phyloP scores from a whole-genome alignment of 2,329 filamentous ascomycete genomes.

The Ophiocordyceps camponoti-floridani region DNA sequence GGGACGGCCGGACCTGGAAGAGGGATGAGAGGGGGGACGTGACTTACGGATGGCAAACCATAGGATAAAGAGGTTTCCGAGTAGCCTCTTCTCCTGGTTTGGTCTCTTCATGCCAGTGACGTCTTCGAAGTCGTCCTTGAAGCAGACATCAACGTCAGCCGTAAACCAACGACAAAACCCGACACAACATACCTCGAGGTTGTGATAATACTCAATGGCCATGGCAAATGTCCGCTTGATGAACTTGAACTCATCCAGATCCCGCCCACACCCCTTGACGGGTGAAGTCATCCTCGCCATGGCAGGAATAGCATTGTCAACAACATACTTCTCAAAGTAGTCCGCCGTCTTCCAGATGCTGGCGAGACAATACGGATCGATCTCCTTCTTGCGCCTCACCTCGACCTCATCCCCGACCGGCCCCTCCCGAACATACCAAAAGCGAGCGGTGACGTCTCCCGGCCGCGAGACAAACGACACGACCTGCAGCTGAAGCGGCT shows the following conservation, averaged over 20 bases:
- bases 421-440: constrained; percentile 15
- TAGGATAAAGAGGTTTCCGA: constrained; percentile 22
- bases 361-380: constrained; percentile 22
- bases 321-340: constrained; percentile 18
- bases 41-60: constrained; percentile 29
- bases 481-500: constrained; percentile 20
- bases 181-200: constrained; percentile 7
- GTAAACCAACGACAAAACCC: not conserved
- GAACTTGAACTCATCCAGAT: not conserved
- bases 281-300: constrained; percentile 9
- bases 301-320: constrained; percentile 8
- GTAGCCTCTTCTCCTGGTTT: constrained; percentile 14
- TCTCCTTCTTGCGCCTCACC: constrained; percentile 9
- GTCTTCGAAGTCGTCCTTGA: constrained; percentile 1
- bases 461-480: constrained; percentile 19
- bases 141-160: no score
- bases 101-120: constrained; percentile 1
- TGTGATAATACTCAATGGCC: constrained; percentile 7
- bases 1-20: not conserved
- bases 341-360: constrained; percentile 16
- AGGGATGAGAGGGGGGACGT: not conserved
- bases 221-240: constrained; percentile 8
- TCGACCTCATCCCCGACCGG: constrained; percentile 6
- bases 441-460: constrained; percentile 19
- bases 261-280: not conserved